Conservation (phyloP, 2,329 filamentous ascomycete genomes). For the Calonectria ilicicola region DNA sequence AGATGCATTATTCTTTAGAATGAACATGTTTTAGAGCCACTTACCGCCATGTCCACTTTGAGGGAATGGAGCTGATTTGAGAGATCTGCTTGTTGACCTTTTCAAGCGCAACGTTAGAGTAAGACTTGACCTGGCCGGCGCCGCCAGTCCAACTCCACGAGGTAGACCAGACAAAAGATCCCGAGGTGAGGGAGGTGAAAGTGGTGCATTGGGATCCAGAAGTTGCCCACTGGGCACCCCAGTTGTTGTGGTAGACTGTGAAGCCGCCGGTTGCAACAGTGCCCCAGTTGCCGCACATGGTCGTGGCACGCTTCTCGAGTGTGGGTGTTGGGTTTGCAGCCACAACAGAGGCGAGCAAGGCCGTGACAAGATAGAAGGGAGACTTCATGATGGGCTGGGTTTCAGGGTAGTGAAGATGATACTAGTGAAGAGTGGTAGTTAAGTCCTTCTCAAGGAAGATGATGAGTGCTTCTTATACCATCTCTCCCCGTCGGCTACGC, state of each 20-base stretch:
- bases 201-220: slow-evolving; percentile 56
- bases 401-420: too few relatives aligned
- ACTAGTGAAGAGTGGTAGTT: background rate
- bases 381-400: slow-evolving; percentile 34
- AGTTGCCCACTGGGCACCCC: slow-evolving; percentile 54
- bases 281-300: slow-evolving; percentile 55
- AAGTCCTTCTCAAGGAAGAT: background rate
- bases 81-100: slow-evolving; percentile 51
- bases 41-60: slow-evolving; percentile 46
- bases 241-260: slow-evolving; percentile 66
- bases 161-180: slow-evolving; percentile 54
- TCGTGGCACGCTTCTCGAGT: slow-evolving; percentile 49
- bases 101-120: slow-evolving; percentile 55
- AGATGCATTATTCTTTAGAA: background rate
- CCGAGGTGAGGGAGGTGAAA: slow-evolving; percentile 49
- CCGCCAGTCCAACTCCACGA: slow-evolving; percentile 56
- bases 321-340: slow-evolving; percentile 45
- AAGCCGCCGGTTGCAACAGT: slow-evolving; percentile 53
- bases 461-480: background rate
- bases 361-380: slow-evolving; percentile 35
- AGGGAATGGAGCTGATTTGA: slow-evolving; percentile 49
- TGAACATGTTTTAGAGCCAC: background rate
- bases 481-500: background rate
- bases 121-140: slow-evolving; percentile 56
- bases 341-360: slow-evolving; percentile 45